Conservation (phyloP, 495 filamentous ascomycete genomes). For the Trichodelitschia bisporula region DNA sequence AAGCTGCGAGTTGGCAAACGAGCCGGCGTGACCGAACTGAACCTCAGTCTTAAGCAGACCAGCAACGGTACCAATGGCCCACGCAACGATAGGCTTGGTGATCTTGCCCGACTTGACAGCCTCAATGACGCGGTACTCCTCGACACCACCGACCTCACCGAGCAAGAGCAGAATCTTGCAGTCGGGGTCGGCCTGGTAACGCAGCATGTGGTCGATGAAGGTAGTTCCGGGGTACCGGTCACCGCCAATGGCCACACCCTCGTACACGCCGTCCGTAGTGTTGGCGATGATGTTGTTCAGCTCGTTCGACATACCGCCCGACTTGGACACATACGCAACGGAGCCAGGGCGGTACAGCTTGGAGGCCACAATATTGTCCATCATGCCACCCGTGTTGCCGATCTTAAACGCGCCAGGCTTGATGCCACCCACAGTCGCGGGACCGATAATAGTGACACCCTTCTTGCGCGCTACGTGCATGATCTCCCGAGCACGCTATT, state of each 20-base stretch:
- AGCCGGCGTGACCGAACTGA: slow-evolving; percentile 95
- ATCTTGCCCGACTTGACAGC: slow-evolving; percentile 83
- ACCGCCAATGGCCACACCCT: slow-evolving; percentile 97
- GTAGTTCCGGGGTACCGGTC: slow-evolving; percentile 96
- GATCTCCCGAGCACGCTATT: slow-evolving; percentile 84
- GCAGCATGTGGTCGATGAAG: slow-evolving; percentile 93
- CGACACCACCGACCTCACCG: slow-evolving; percentile 96
- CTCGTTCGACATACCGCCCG: slow-evolving; percentile 99
- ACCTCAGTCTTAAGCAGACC: slow-evolving; percentile 99
- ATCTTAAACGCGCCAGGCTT: slow-evolving; percentile 99
- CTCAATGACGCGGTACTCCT: slow-evolving; percentile 98
- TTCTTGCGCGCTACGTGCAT: slow-evolving; percentile 87
- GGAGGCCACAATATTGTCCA: slow-evolving; percentile 99
- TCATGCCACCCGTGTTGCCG: slow-evolving; percentile 99
- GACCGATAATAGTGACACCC: slow-evolving; percentile 96
- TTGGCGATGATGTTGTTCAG: slow-evolving; percentile 97
- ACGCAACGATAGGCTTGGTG: slow-evolving; percentile 94
- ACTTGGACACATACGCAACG: slow-evolving; percentile 98
- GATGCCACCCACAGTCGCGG: slow-evolving; percentile 95
- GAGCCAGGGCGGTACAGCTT: slow-evolving; percentile 99
- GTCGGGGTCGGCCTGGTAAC: slow-evolving; percentile 83
- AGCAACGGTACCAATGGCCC: slow-evolving; percentile 97
- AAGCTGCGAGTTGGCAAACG: slow-evolving; percentile 95
- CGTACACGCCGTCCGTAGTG: slow-evolving; percentile 89
- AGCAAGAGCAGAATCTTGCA: slow-evolving; percentile 93